Conservation (phyloP, 805 yeast genomes). For the Hanseniaspora guilliermondii region DNA sequence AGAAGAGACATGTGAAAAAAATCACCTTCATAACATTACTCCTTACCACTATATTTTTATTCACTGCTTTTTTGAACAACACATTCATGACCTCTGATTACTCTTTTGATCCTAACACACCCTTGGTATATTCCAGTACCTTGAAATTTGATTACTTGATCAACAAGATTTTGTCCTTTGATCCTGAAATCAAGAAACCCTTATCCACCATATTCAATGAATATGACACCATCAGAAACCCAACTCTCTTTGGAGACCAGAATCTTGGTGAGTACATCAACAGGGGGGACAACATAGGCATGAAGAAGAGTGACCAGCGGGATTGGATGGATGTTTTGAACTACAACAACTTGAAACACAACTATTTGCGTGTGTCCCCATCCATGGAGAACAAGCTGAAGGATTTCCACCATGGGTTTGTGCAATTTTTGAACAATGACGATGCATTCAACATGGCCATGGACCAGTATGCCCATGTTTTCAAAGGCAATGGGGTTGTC, state of each 20-base stretch:
- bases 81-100: no score
- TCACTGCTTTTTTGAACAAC: not conserved
- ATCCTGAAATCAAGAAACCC: not conserved
- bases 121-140: not conserved
- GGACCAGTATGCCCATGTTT: not conserved
- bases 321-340: not conserved
- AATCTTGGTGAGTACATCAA: not conserved
- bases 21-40: not conserved
- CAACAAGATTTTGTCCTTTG: not conserved
- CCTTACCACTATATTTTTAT: not conserved
- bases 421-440: not conserved
- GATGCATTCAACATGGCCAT: not conserved
- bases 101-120: not conserved
- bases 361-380: not conserved
- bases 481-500: conserved; percentile 36
- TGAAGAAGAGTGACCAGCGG: not conserved
- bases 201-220: not conserved
- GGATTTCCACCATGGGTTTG: not conserved
- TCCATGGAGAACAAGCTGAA: not conserved
- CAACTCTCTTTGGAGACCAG: not conserved
- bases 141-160: not conserved
- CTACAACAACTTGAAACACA: not conserved
- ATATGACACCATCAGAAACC: not conserved
- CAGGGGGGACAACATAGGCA: not conserved
- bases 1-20: not conserved